These are phyloP conservation scores for Ustanciosporium gigantosporum DNA, from an alignment of 1,284 basidiomycete species.

Conservation along the genomic window DNA sequence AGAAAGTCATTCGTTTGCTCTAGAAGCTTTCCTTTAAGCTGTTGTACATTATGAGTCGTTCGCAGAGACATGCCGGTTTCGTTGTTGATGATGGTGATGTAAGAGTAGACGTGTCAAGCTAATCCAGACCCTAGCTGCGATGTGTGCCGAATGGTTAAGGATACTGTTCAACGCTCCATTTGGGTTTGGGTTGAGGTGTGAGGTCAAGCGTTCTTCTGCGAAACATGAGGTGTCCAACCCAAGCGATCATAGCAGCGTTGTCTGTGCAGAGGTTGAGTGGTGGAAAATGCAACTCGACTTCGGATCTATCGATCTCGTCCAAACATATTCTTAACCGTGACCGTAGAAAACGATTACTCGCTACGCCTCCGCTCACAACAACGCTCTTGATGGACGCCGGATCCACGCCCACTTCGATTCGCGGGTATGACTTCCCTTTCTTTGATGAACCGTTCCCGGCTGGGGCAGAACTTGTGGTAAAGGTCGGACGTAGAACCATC, in stretches of 20 bases:
- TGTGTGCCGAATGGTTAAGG: not conserved
- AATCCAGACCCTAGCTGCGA: not conserved
- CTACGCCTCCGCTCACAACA: constrained; percentile 58
- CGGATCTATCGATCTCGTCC: constrained; percentile 12
- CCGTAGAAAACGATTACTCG: constrained; percentile 49
- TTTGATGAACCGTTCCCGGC: too few relatives aligned
- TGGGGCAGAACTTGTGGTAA: not conserved
- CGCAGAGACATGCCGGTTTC: too few relatives aligned
- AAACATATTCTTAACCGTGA: constrained; percentile 24
- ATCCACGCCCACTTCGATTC: constrained; percentile 3
- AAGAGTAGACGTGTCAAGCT: too few relatives aligned
- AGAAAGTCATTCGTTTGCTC: too few relatives aligned
- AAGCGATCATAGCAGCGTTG: constrained; percentile 60
- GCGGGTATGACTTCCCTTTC: constrained; percentile 1
- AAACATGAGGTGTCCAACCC: constrained; percentile 40
- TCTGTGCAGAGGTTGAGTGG: constrained; percentile 55
- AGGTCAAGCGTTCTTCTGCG: constrained; percentile 38
- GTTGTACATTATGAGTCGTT: too few relatives aligned
- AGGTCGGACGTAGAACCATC: constrained; percentile 16
- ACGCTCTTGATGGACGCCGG: constrained; percentile 30
- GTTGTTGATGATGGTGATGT: too few relatives aligned
- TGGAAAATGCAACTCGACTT: constrained; percentile 47
- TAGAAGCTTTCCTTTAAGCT: too few relatives aligned
- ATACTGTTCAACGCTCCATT: constrained; percentile 50
- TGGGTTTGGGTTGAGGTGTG: constrained; percentile 35